Base-by-base conservation (phyloP, 1,284 basidiomycete genomes). In the Cystobasidium slooffiae region DNA sequence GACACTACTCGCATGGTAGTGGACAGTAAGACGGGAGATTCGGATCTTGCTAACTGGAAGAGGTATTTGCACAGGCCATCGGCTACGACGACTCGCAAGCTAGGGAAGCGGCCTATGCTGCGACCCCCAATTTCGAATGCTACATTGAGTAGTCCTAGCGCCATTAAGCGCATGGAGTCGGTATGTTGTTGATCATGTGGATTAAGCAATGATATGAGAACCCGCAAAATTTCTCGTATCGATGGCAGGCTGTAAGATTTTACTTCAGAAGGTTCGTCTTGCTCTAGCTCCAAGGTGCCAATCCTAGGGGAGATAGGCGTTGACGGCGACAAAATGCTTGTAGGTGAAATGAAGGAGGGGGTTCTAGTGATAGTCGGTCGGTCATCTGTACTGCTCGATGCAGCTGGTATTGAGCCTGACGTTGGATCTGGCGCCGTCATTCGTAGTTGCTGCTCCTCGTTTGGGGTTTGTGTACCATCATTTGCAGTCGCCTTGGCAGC, bases 21-120 rank as follows among this genome's bases (percentile, higher is more conserved):
- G 51, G 92, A 89, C 10, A 98, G 86, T 53, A 99, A 87, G 58
- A 87, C 85, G 1, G 88, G 86, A 75, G 93, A 92, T 78, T 97
- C 94, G 6, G 93, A 93, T 51, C 94, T 88, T 9, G 93, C 94
- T 18, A 97, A 88, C 83, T 85, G 85, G 85, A 99, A 97, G 47
- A 99, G 88, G 80, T 92, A 94, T 83, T 97, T 95, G 86, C 96
- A 98, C 0, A 93, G 94, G 74, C 91, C 88, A 81, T 99, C 97
- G 39, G 92, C 84, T 59, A 95, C 85, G 75, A 95, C 86, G 3
- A 85, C 84, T 67, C 88, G 85, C 51, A 96, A 84, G 1, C 91
- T 91, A 3, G 91, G 88, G 80, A 90, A 83, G 79, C 83, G 67
- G 77, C 81, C 80, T 72, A 99, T 88, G 55, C 87, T 87, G 20